These are phyloP conservation scores for Ophiosphaerella narmari DNA, from an alignment of 2,329 filamentous ascomycete species.

Conservation along the genomic window DNA sequence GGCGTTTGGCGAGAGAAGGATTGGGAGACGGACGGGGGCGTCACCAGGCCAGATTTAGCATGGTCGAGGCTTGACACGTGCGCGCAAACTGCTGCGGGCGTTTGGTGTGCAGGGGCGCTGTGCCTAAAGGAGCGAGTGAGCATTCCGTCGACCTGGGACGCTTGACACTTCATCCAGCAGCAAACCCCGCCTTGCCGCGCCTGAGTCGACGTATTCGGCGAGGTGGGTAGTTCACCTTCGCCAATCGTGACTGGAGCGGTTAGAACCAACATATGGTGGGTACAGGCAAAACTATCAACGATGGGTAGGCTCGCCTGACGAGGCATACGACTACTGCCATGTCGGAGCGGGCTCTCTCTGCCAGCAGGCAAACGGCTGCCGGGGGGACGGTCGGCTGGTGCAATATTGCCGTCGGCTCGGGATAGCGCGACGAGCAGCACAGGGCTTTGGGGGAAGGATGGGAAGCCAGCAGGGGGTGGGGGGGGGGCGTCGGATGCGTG, in stretches of 20 bases:
- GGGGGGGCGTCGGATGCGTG: constrained; percentile 18
- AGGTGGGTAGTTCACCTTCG: constrained; percentile 6
- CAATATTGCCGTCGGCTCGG: constrained; percentile 25
- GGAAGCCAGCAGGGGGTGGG: background rate
- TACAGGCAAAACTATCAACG: no score
- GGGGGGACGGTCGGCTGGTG: constrained; percentile 13
- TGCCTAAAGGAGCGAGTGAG: constrained; percentile 6
- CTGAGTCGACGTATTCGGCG: background rate
- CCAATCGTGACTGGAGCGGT: constrained; percentile 6
- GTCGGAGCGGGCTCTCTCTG: constrained; percentile 4
- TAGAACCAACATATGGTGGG: constrained; percentile 6
- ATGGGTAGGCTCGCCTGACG: constrained; percentile 2
- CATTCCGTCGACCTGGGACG: constrained; percentile 15
- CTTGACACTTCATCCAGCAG: constrained; percentile 13
- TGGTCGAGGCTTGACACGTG: constrained; percentile 15
- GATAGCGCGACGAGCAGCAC: background rate
- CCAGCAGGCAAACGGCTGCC: constrained; percentile 3
- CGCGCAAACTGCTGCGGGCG: constrained; percentile 15
- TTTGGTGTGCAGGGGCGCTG: background rate
- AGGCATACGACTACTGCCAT: constrained; percentile 14
- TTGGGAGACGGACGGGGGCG: background rate
- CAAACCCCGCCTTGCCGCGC: constrained; percentile 3
- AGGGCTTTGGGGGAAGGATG: no score
- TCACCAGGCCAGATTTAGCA: background rate
- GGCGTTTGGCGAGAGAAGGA: background rate